Evolutionary conservation across 2,329 filamentous ascomycete species (phyloP).

Genomic region (Gremmenia infestans): DNA sequence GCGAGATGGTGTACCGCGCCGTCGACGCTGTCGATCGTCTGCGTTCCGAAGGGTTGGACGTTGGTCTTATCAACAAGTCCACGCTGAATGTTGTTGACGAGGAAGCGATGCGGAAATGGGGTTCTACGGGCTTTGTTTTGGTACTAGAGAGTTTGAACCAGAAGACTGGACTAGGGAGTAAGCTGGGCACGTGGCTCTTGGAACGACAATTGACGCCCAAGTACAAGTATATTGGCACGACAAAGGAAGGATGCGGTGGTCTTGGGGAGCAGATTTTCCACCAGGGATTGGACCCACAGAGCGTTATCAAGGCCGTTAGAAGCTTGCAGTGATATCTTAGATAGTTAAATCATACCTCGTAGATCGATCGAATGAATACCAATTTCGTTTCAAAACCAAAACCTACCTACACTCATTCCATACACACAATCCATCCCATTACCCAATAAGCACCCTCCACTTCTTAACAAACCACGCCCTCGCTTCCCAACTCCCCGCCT

Average conservation of each 20-base stretch:
- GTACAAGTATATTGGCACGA: slow-evolving; percentile 34
- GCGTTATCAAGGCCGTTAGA: slow-evolving; percentile 31
- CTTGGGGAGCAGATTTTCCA: slow-evolving; percentile 35
- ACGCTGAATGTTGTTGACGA: slow-evolving; percentile 37
- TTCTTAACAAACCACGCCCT: background rate
- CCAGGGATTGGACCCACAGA: slow-evolving; percentile 34
- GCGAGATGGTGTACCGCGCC: slow-evolving; percentile 38
- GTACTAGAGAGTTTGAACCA: slow-evolving; percentile 36
- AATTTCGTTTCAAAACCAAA: too few relatives aligned
- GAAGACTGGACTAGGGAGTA: slow-evolving; percentile 37
- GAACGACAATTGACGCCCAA: slow-evolving; percentile 35
- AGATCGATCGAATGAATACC: too few relatives aligned
- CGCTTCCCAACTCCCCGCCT: background rate
- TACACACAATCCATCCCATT: too few relatives aligned
- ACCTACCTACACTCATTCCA: too few relatives aligned
- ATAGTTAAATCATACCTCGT: background rate
- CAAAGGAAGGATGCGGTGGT: slow-evolving; percentile 36
- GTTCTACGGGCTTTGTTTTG: slow-evolving; percentile 34
- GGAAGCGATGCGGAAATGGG: slow-evolving; percentile 34
- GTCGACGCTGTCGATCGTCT: slow-evolving; percentile 36
- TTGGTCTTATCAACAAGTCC: slow-evolving; percentile 37
- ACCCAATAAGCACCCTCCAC: background rate
- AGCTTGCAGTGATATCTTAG: slow-evolving; percentile 6
- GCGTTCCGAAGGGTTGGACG: slow-evolving; percentile 33
- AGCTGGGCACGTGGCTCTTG: slow-evolving; percentile 33